These are phyloP conservation scores for Oryza glaberrima DNA, from an alignment of 176 grass and related monocot species.

Conservation along the genomic window DNA sequence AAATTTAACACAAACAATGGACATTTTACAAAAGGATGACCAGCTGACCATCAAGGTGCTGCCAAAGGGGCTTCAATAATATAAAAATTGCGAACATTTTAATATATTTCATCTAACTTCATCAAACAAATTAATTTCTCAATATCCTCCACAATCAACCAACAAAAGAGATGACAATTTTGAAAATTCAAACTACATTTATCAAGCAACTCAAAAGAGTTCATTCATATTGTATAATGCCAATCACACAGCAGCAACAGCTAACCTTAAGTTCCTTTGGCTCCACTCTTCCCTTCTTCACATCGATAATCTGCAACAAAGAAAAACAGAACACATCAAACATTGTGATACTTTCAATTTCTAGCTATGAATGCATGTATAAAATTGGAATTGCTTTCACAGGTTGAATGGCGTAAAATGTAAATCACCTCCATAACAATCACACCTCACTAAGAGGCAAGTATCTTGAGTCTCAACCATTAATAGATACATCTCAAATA, in stretches of 20 bases:
- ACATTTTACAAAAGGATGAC: slow-evolving; percentile 6
- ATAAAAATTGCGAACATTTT: slow-evolving; percentile 38
- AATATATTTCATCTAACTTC: slow-evolving; percentile 37
- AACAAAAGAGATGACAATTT: slow-evolving; percentile 30
- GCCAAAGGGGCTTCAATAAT: slow-evolving; percentile 12
- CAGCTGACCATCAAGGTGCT: neutral
- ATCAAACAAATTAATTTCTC: slow-evolving; percentile 41
- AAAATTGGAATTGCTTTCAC: slow-evolving; percentile 13
- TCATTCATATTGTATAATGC: neutral
- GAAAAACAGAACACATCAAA: slow-evolving; percentile 15
- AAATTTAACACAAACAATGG: neutral
- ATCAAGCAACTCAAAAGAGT: slow-evolving; percentile 11
- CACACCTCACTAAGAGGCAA: neutral
- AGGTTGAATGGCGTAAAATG: neutral
- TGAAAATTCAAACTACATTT: slow-evolving; percentile 34
- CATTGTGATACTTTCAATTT: neutral
- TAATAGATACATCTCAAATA: neutral
- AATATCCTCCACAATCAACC: slow-evolving; percentile 28
- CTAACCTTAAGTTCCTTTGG: slow-evolving; percentile 54
- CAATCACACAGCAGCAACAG: neutral
- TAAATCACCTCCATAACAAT: slow-evolving; percentile 28
- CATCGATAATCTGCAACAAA: slow-evolving; percentile 45
- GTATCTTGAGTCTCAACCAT: neutral
- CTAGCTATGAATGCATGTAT: neutral
- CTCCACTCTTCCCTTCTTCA: slow-evolving; percentile 45